A percentile compares a stretch with the other conserved stretches of the same genome.
These are phyloP conservation scores for Yarrowia hollandica DNA, from an alignment of 805 yeast genomes.

Conservation along the genomic window DNA sequence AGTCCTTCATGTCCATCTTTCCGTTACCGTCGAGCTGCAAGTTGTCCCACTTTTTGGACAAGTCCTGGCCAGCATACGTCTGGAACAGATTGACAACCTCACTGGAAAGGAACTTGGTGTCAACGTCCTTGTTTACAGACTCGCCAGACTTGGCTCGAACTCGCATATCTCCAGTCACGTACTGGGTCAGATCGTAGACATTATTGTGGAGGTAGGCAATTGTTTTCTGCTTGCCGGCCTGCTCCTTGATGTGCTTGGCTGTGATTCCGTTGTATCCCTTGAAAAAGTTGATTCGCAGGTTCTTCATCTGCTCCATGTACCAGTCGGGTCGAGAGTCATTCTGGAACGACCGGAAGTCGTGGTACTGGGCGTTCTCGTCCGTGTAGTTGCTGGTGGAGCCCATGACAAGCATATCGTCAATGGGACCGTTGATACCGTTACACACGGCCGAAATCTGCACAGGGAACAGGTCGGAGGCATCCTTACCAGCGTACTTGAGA, in stretches of 20 bases:
- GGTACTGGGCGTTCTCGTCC: constrained; percentile 45
- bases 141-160: constrained; percentile 39
- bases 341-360: constrained; percentile 45
- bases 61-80: constrained; percentile 42
- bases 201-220: constrained; percentile 43
- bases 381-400: constrained; percentile 41
- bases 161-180: constrained; percentile 42
- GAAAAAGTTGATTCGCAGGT: constrained; percentile 41
- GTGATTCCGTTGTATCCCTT: constrained; percentile 45
- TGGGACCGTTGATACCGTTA: constrained; percentile 40
- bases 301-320: constrained; percentile 44
- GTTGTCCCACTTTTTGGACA: constrained; percentile 37
- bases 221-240: constrained; percentile 34
- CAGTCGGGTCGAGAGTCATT: constrained; percentile 47
- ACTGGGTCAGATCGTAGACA: constrained; percentile 45
- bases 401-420: constrained; percentile 38
- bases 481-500: constrained; percentile 45
- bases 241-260: constrained; percentile 37
- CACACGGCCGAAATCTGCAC: constrained; percentile 46
- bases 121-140: constrained; percentile 34
- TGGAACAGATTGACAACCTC: constrained; percentile 41
- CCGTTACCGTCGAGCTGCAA: constrained; percentile 36
- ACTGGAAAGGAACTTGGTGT: constrained; percentile 41
- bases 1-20: constrained; percentile 39
- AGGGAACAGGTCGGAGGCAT: constrained; percentile 43